A percentile compares a stretch with the other conserved stretches of the same genome.
phyloP scores from a whole-genome alignment of 176 grass and related monocot species.

The Oryza meyeriana region DNA sequence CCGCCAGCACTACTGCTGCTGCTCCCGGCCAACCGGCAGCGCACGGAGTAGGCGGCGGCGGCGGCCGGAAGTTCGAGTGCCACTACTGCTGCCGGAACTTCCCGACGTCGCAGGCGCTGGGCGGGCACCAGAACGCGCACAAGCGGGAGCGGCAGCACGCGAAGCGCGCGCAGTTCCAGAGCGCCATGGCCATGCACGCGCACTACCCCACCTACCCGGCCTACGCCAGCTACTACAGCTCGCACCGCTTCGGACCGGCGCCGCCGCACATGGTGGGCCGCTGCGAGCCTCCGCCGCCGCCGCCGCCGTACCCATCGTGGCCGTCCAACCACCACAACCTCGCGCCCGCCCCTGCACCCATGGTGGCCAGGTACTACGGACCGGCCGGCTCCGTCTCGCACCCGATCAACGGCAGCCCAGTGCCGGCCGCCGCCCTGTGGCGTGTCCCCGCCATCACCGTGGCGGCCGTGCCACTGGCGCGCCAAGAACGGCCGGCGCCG shows the following conservation, averaged over 20 bases:
- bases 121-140: conserved; percentile 98
- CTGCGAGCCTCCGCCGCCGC: conserved; percentile 40
- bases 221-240: conserved; percentile 45
- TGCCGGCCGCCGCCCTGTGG: conserved; percentile 47
- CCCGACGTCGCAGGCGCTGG: conserved; percentile 94
- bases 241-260: conserved; percentile 28
- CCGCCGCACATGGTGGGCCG: conserved; percentile 26
- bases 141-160: conserved; percentile 69
- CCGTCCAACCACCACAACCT: conserved; percentile 7
- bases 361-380: conserved; percentile 46
- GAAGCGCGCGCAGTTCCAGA: conserved; percentile 85
- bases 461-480: conserved; percentile 1
- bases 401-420: conserved; percentile 65
- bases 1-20: background rate
- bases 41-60: background rate
- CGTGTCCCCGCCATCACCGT: conserved; percentile 37
- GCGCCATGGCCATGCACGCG: conserved; percentile 60
- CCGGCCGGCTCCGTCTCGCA: conserved; percentile 52
- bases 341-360: background rate
- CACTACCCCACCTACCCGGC: conserved; percentile 52
- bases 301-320: conserved; percentile 83
- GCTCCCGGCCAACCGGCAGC: background rate
- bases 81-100: conserved; percentile 99
- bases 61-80: conserved; percentile 80
- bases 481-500: conserved; percentile 36